Conservation (phyloP, 106 monocot species). For the Dioscorea zingiberensis region DNA sequence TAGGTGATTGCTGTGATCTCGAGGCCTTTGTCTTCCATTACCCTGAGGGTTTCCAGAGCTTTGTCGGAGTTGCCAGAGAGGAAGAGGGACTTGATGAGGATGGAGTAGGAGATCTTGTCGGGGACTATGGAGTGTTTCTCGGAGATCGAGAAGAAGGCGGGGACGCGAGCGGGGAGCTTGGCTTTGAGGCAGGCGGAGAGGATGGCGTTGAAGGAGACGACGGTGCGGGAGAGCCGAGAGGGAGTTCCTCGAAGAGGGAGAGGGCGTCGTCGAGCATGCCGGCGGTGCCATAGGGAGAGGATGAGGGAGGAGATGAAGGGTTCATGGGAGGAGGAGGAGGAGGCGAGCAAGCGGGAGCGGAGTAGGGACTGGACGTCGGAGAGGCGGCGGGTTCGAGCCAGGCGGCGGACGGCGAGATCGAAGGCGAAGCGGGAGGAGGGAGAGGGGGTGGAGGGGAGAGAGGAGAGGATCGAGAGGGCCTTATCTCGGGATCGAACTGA, state of each 20-base stretch:
- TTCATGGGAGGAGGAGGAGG: slow-evolving; percentile 22
- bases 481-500: slow-evolving; percentile 32
- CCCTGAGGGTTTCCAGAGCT: slow-evolving; percentile 17
- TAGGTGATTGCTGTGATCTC: slow-evolving; percentile 15
- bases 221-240: slow-evolving; percentile 15
- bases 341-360: slow-evolving; percentile 5
- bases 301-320: slow-evolving; percentile 38
- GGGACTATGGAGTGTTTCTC: slow-evolving; percentile 37
- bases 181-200: slow-evolving; percentile 44
- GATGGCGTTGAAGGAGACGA: slow-evolving; percentile 69
- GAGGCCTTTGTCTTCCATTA: slow-evolving; percentile 36
- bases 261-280: slow-evolving; percentile 39
- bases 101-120: slow-evolving; percentile 32
- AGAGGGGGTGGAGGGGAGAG: slow-evolving; percentile 4
- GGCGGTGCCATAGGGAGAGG: slow-evolving; percentile 44
- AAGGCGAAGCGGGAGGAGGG: slow-evolving; percentile 23
- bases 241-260: slow-evolving; percentile 33
- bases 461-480: slow-evolving; percentile 25
- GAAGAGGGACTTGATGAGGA: slow-evolving; percentile 38
- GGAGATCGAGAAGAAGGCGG: slow-evolving; percentile 46
- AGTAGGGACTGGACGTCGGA: slow-evolving; percentile 32
- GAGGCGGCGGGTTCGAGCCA: slow-evolving; percentile 32
- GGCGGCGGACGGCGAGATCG: slow-evolving; percentile 42
- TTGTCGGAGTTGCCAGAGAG: slow-evolving; percentile 11
- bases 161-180: slow-evolving; percentile 25